Evolutionary conservation across 805 yeast genomes (phyloP).

Genomic region (Wickerhamiella bombiphila): DNA sequence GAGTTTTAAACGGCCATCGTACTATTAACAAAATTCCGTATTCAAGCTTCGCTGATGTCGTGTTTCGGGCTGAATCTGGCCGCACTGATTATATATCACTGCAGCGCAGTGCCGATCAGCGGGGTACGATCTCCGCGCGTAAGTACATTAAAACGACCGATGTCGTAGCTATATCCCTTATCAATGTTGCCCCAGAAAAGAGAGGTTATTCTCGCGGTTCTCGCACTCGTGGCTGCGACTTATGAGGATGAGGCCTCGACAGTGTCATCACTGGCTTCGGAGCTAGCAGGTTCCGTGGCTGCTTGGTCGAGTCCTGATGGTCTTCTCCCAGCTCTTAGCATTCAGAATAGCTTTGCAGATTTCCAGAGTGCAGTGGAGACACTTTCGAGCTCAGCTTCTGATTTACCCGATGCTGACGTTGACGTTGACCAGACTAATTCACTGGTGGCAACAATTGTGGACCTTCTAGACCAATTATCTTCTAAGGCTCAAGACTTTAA

Average conservation of each 20-base stretch:
- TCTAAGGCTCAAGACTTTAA: constrained; percentile 16
- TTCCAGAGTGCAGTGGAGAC: constrained; percentile 10
- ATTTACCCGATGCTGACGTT: constrained; percentile 8
- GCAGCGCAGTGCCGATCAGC: not conserved
- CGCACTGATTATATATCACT: no score
- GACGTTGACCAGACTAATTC: constrained; percentile 6
- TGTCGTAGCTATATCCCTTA: no score
- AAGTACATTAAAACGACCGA: no score
- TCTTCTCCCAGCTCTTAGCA: constrained; percentile 1
- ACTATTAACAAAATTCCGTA: no score
- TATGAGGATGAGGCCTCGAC: constrained; percentile 6
- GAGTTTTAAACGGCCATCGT: no score
- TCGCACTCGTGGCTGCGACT: constrained; percentile 4
- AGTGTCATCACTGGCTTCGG: constrained; percentile 1
- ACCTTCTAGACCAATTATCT: constrained; percentile 13
- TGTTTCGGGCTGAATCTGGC: no score
- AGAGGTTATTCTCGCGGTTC: not conserved
- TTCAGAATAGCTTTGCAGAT: constrained; percentile 5
- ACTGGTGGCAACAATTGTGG: constrained; percentile 8
- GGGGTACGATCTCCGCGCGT: no score
- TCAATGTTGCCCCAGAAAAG: no score
- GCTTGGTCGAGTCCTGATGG: not conserved
- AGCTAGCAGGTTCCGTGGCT: not conserved
- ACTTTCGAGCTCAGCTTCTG: constrained; percentile 6
- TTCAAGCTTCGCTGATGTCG: no score